Base-by-base conservation (phyloP, 306 rosid genomes). In the Cucurbita argyrosperma region DNA sequence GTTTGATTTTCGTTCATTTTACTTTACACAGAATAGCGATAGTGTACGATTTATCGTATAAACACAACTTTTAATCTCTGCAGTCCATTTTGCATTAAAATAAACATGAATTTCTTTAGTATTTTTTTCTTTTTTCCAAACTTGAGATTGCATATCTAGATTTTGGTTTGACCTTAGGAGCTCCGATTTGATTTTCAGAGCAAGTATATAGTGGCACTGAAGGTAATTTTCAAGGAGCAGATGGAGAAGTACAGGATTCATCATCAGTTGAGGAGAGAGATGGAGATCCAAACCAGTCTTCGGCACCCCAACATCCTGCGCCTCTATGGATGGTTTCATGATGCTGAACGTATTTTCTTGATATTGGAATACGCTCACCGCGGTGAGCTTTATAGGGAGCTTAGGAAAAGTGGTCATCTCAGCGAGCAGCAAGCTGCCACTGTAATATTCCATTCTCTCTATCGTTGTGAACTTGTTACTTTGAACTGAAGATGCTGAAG, bases 281-380 rank as follows among this genome's bases (percentile, higher is more conserved):
- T 92, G 96, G 96, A 88, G 83, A 89, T 89, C 50, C 94, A 92
- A 78, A 78, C 78, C 50, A 78, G 76, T 43, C 92, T 89, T 23
- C 56, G 79, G 37, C 97, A 92, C 76, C 92, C 89, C 0, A 92
- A 89, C 68, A 67, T 92, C 15, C 76, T 92, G 40, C 84, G 87
- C 3, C 96, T 92, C 46, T 92, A 76, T 58, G 97, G 97, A 23
- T 91, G 97, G 97, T 91, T 91, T 62, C 88, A 92, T 73, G 96
- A 92, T 43, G 56, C 75, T 11, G 88, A 89, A n/a, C 89, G 90
- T 26, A 83, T 89, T 73, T 85, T 84, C 83, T 76, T 92, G 84
- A 92, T 92, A 47, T 93, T 92, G 70, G 97, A 89, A 80, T 92
- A 89, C 58, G 96, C 97, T 76, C 88, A 88, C 60, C 86, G 89